Conservation (phyloP, 129 eudicot genomes). For the Dittrichia graveolens region DNA sequence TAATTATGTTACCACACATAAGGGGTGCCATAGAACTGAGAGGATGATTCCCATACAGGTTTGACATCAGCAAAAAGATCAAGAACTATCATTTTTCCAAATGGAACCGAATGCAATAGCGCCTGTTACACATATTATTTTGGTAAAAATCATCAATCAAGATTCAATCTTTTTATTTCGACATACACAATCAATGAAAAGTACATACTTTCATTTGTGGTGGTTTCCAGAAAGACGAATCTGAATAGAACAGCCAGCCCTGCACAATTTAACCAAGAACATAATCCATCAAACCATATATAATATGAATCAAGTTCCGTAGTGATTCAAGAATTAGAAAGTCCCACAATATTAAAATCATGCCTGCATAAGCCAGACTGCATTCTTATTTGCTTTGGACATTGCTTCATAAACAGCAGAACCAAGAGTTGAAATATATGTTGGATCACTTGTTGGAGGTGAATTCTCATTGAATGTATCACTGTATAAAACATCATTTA, state of each 20-base stretch:
- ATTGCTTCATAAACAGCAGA: constrained; percentile 92
- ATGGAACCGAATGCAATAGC: constrained; percentile 94
- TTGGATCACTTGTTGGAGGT: constrained; percentile 93
- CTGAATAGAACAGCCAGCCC: constrained; percentile 97
- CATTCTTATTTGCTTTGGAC: constrained; percentile 81
- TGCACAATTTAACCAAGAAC: constrained; percentile 34
- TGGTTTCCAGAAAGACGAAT: constrained; percentile 91
- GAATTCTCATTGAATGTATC: constrained; percentile 94
- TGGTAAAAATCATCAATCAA: constrained; percentile 12
- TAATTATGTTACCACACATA: constrained; percentile 69
- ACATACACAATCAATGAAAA: not conserved
- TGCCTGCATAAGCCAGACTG: constrained; percentile 99
- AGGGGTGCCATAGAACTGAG: constrained; percentile 94
- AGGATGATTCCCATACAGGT: constrained; percentile 94
- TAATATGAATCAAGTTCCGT: not conserved
- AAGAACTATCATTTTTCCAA: constrained; percentile 98
- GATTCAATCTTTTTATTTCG: not conserved
- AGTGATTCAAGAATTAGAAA: not conserved
- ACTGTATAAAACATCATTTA: constrained; percentile 41
- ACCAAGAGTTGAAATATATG: constrained; percentile 89
- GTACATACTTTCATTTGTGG: constrained; percentile 90
- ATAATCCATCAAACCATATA: not conserved
- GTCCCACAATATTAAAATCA: not conserved
- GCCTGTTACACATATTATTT: constrained; percentile 54
- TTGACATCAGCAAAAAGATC: constrained; percentile 97